Conservation (phyloP, 225 moss, liverwort and hornwort genomes). For the Polytrichum commune region DNA sequence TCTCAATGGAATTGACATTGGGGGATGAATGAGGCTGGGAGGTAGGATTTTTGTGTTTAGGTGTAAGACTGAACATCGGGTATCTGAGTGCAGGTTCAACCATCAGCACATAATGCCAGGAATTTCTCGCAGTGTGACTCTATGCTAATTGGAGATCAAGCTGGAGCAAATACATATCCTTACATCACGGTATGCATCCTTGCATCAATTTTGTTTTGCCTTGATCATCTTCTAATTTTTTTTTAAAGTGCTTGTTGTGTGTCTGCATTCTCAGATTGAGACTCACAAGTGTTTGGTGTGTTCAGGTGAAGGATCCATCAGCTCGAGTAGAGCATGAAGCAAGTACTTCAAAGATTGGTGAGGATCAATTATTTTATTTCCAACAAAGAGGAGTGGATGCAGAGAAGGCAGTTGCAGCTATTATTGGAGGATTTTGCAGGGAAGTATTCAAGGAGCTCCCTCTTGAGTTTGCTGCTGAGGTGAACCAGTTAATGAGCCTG, state of each 20-base stretch:
- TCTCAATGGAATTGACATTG: too few species aligned
- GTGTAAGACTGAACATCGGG: not conserved
- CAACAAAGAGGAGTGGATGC: slow-evolving; percentile 92
- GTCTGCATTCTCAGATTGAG: not conserved
- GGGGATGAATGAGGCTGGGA: too few species aligned
- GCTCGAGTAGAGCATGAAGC: slow-evolving; percentile 97
- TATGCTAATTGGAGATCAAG: slow-evolving; percentile 96
- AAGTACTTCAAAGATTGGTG: slow-evolving; percentile 96
- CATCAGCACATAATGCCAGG: slow-evolving; percentile 74
- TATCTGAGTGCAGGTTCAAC: slow-evolving; percentile 50
- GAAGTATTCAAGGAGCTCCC: slow-evolving; percentile 97
- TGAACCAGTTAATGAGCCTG: slow-evolving; percentile 97
- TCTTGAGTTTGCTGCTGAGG: slow-evolving; percentile 92
- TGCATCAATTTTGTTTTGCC: not conserved
- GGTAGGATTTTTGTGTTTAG: too few species aligned
- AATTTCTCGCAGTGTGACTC: slow-evolving; percentile 98
- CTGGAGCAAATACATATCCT: slow-evolving; percentile 96
- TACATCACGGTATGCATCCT: slow-evolving; percentile 71
- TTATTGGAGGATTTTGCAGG: slow-evolving; percentile 93
- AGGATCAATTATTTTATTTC: slow-evolving; percentile 95
- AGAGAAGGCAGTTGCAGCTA: slow-evolving; percentile 90
- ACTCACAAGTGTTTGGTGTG: too few species aligned
- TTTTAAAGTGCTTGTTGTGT: not conserved
- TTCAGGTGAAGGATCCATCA: slow-evolving; percentile 89
- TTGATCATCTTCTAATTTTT: not conserved